Evolutionary conservation across 345 rosid genomes (phyloP), one percentile per base, ranked within the genome.

Genomic region (Hibiscus mutabilis): DNA sequence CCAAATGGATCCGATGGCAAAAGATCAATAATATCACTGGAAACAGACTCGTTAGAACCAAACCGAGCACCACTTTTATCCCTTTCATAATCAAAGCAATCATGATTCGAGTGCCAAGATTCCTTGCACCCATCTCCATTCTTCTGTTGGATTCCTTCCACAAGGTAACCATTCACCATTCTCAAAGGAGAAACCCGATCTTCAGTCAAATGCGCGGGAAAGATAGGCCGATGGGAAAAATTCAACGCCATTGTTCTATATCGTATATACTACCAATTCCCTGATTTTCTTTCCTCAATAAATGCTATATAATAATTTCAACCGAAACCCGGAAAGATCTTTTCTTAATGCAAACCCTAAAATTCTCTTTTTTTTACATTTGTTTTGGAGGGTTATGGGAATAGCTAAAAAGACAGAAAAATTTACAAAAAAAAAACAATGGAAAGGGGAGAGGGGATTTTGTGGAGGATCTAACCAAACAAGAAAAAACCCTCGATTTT

Each of bases 1-100:
- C 90, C 98, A 69, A 95, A 95, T 1, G 99, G 99, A 92, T 92
- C 99, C 10, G 68, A 65, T 6, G 68, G 68, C 68, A 65, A 65
- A 65, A 90, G 82, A 77, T 92, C 99, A 62, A 95, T 82, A 73
- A 95, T 24, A 73, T 92, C 97, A 51, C 80, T 81, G 19, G 92
- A 86, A 78, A 86, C 78, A 7, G 92, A 76, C 42, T 90, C 96
- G 70, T 84, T 92, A 7, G 91, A 80, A 73, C 81, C 84, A 60
- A 79, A 77, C 55, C 75, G 71, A 68, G 77, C 87, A 53, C 78
- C 82, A 7, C 57, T 16, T 31, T 70, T 75, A 51, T 83, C 86
- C 79, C 85, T 83, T 62, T 86, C 92, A 78, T 81, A 85, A 74
- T 89, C 90, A 73, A 87, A 87, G 71, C 79, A 74, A 77, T 81